Base-by-base conservation (phyloP, 768 basidiomycete genomes). In the Gloeophyllum trabeum region DNA sequence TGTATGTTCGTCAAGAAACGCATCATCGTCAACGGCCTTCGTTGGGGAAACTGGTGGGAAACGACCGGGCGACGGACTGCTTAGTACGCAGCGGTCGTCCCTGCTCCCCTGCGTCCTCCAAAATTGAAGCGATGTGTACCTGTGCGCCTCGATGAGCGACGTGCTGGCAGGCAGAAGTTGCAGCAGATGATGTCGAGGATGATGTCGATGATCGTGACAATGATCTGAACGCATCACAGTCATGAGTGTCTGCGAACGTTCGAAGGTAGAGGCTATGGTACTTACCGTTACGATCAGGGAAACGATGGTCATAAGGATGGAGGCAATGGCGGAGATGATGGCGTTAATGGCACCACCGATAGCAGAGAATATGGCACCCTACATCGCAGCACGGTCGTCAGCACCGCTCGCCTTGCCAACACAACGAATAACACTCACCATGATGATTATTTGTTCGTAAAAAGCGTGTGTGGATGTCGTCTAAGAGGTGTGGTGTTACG, bases 361-460 rank as follows among this genome's bases (percentile, higher is more conserved):
- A 20, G 80, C 70, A 53, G 78, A 81, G 55, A 81, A 61, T 40
- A 80, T 64, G 19, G 77, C 67, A 40, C 77, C 79, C 79, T 80
- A 48, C 19, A 46, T n/a, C n/a, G n/a, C n/a, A n/a, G n/a, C n/a
- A n/a, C n/a, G n/a, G n/a, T n/a, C n/a, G n/a, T n/a, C n/a, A n/a
- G n/a, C n/a, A n/a, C n/a, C n/a, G n/a, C n/a, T n/a, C n/a, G n/a
- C n/a, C n/a, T n/a, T n/a, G n/a, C n/a, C n/a, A n/a, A n/a, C n/a
- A n/a, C n/a, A n/a, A n/a, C n/a, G n/a, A n/a, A n/a, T n/a, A n/a
- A n/a, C n/a, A n/a, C n/a, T n/a, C n/a, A n/a, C n/a, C n/a, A n/a
- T n/a, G n/a, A n/a, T n/a, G n/a, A n/a, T n/a, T n/a, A n/a, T n/a
- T n/a, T n/a, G n/a, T n/a, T n/a, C n/a, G n/a, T n/a, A n/a, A n/a